Conservation (phyloP, 257 asterid genomes). For the Haberlea rhodopensis region DNA sequence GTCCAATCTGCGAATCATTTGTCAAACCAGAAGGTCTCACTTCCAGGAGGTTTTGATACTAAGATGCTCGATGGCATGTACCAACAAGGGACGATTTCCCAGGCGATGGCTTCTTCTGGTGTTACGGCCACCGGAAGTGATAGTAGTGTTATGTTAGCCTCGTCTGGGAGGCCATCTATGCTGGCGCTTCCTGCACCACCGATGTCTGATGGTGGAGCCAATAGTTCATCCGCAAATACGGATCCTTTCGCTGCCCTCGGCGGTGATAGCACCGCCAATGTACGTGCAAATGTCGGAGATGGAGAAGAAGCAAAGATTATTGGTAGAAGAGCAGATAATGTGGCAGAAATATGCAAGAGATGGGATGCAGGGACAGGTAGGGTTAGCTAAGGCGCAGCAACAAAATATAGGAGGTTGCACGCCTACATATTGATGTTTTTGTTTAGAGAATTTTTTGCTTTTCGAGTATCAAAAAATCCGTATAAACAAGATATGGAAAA, state of each 20-base stretch:
- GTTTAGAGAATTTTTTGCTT: no score
- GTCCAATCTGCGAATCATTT: conserved; percentile 72
- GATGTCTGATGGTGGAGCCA: conserved; percentile 29
- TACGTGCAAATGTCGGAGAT: conserved; percentile 89
- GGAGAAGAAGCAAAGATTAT: conserved; percentile 76
- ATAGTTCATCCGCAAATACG: conserved; percentile 8
- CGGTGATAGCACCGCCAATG: conserved; percentile 72
- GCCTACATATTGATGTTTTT: neutral
- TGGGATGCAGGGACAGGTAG: conserved; percentile 78
- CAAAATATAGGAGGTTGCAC: conserved; percentile 31
- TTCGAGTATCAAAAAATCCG: no score
- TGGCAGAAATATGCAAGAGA: conserved; percentile 83
- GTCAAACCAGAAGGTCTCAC: conserved; percentile 55
- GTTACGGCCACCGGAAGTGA: conserved; percentile 67
- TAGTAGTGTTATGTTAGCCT: conserved; percentile 74
- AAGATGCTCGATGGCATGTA: conserved; percentile 84
- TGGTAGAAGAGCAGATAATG: conserved; percentile 68
- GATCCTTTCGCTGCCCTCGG: conserved; percentile 69
- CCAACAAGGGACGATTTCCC: conserved; percentile 57
- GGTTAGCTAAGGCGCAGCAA: conserved; percentile 38
- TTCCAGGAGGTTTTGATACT: conserved; percentile 62
- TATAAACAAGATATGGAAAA: no score
- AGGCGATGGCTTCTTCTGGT: conserved; percentile 64
- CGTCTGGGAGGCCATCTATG: conserved; percentile 76
- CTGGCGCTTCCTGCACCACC: conserved; percentile 88